Evolutionary conservation across 2,329 filamentous ascomycete species (phyloP).

Genomic region (Pyrenochaeta sp.): DNA sequence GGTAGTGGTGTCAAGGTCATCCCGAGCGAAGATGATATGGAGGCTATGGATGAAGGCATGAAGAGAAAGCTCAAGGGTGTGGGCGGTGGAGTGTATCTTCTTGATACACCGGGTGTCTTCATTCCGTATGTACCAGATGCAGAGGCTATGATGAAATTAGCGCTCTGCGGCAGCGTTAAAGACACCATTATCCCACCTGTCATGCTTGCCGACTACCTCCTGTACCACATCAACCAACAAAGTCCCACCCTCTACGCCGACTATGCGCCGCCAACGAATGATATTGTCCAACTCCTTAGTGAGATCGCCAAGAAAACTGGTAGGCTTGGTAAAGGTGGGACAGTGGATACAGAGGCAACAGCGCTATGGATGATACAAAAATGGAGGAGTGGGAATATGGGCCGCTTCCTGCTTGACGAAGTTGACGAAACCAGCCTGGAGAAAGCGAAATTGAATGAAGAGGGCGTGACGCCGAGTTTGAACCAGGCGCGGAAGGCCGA

Average conservation of each 20-base stretch:
- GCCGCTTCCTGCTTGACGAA: slow-evolving; percentile 81
- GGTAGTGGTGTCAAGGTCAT: slow-evolving; percentile 83
- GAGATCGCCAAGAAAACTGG: slow-evolving; percentile 78
- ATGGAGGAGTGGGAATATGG: slow-evolving; percentile 81
- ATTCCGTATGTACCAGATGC: slow-evolving; percentile 87
- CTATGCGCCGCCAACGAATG: slow-evolving; percentile 84
- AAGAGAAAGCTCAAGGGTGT: slow-evolving; percentile 41
- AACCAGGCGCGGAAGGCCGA: slow-evolving; percentile 74
- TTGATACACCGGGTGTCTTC: slow-evolving; percentile 96
- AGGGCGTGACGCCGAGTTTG: slow-evolving; percentile 63
- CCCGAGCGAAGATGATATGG: slow-evolving; percentile 57
- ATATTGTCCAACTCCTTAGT: slow-evolving; percentile 76
- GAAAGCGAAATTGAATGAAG: slow-evolving; percentile 57
- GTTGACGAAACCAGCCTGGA: slow-evolving; percentile 69
- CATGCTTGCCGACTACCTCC: slow-evolving; percentile 86
- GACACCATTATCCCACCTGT: slow-evolving; percentile 82
- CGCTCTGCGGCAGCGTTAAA: slow-evolving; percentile 88
- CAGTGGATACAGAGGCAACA: slow-evolving; percentile 73
- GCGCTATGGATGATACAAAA: slow-evolving; percentile 82
- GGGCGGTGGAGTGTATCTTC: slow-evolving; percentile 74
- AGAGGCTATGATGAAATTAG: slow-evolving; percentile 93
- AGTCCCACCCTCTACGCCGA: slow-evolving; percentile 69
- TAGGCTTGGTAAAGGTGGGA: slow-evolving; percentile 75
- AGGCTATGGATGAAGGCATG: slow-evolving; percentile 22
- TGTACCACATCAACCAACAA: slow-evolving; percentile 80